phyloP scores from a whole-genome alignment of 2,329 filamentous ascomycete genomes.

The Fusarium pilosicola region DNA sequence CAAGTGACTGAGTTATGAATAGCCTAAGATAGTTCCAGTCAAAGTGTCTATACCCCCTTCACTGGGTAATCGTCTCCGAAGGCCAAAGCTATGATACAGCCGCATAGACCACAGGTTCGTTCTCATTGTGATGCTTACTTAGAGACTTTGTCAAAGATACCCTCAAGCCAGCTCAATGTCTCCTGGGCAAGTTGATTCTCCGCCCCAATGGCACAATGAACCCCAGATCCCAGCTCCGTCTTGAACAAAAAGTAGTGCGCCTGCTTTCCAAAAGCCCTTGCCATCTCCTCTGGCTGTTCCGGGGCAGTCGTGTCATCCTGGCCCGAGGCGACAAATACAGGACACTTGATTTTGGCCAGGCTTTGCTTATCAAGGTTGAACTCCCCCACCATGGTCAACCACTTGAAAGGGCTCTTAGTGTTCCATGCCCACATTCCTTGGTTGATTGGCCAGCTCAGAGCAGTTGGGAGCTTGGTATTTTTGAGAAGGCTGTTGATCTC shows the following conservation, averaged over 20 bases:
- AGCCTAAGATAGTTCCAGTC: not conserved
- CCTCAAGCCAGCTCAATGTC: not conserved
- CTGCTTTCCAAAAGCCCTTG: not conserved
- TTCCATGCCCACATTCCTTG: slow-evolving; percentile 5
- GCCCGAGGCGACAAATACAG: not conserved
- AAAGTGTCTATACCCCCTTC: not conserved
- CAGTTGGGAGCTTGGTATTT: not conserved
- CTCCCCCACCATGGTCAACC: not conserved
- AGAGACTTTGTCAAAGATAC: not conserved
- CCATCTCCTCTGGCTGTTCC: not conserved
- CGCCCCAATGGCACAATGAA: not conserved
- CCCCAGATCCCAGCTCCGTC: not conserved
- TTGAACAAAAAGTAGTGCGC: not conserved
- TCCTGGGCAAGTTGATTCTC: not conserved
- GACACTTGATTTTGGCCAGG: slow-evolving; percentile 16
- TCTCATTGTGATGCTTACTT: fast-evolving
- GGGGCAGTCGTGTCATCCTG: not conserved
- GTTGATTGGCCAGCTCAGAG: not conserved
- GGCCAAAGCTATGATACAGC: not conserved
- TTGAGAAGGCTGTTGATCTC: not conserved
- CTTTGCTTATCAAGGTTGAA: slow-evolving; percentile 17
- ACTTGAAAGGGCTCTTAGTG: not conserved
- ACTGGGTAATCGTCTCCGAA: fast-evolving
- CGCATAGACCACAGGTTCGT: not conserved
- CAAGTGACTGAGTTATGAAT: too few species aligned